Conservation (phyloP, 2,329 filamentous ascomycete genomes). For the Fusarium sp. region DNA sequence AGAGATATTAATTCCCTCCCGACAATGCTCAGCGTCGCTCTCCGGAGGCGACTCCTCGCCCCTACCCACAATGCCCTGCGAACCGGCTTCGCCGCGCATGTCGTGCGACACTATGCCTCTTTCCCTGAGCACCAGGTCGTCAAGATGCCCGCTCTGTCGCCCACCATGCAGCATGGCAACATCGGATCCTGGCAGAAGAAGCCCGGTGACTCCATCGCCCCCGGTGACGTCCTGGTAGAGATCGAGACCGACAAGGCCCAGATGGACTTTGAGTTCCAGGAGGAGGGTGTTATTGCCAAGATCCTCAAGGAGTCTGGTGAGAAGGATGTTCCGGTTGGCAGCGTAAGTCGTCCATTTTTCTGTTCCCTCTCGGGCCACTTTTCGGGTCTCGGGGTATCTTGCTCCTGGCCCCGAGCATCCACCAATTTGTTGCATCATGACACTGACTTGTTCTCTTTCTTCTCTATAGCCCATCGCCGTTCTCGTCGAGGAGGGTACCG, state of each 20-base stretch:
- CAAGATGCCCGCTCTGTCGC: constrained; percentile 97
- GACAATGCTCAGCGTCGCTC: constrained; percentile 71
- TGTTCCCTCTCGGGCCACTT: constrained; percentile 11
- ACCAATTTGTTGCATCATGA: constrained; percentile 6
- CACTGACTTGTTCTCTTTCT: constrained; percentile 24
- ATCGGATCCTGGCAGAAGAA: constrained; percentile 99
- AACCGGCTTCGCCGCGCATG: constrained; percentile 63
- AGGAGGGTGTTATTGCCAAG: constrained; percentile 96
- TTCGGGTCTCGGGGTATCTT: constrained; percentile 33
- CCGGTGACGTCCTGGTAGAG: constrained; percentile 96
- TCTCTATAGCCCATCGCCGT: constrained; percentile 87
- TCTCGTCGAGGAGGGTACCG: constrained; percentile 90
- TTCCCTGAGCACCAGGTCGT: constrained; percentile 95
- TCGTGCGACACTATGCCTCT: constrained; percentile 78
- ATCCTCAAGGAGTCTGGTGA: constrained; percentile 91
- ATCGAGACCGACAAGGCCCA: constrained; percentile 99
- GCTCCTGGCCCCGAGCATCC: constrained; percentile 12
- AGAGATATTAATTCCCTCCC: constrained; percentile 47
- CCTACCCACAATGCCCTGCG: constrained; percentile 63
- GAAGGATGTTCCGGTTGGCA: constrained; percentile 95
- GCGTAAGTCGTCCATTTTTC: constrained; percentile 71
- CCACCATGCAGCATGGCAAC: constrained; percentile 97
- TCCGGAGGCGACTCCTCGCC: constrained; percentile 71
- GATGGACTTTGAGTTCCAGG: constrained; percentile 99
- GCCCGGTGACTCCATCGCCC: constrained; percentile 84